These are phyloP conservation scores for Chlamydomonas incerta DNA, from an alignment of 139 green algal species.

Conservation along the genomic window DNA sequence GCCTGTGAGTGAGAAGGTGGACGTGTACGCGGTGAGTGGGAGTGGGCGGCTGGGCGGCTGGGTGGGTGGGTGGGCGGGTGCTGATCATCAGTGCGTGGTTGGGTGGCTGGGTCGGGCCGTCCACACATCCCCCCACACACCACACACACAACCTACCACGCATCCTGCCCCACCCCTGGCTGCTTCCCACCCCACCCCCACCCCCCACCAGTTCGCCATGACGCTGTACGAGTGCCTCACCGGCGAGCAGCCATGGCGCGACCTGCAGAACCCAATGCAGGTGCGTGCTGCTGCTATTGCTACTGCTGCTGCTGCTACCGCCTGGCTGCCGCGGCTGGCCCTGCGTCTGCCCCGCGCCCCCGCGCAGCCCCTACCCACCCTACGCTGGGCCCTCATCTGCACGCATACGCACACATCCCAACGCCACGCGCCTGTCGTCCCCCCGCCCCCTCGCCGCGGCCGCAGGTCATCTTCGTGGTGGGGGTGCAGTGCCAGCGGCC, in stretches of 20 bases:
- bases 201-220: slow-evolving; percentile 64
- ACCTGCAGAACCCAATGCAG: slow-evolving; percentile 80
- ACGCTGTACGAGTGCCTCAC: slow-evolving; percentile 83
- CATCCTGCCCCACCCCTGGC: neutral
- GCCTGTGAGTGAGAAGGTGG: slow-evolving; percentile 63
- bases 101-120: no score
- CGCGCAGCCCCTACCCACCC: no score
- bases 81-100: no score
- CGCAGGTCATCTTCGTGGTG: slow-evolving; percentile 76
- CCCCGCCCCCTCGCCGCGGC: neutral
- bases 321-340: no score
- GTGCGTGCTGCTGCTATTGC: no score
- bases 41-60: no score
- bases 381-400: neutral
- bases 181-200: neutral
- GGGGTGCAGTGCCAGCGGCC: slow-evolving; percentile 72
- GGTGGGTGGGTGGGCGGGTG: no score
- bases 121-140: neutral
- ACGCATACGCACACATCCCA: neutral
- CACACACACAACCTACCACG: neutral
- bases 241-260: slow-evolving; percentile 75
- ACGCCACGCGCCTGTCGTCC: neutral
- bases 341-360: no score
- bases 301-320: no score
- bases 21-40: slow-evolving; percentile 58